Percentiles rank a stretch among this genome's conserved stretches.
phyloP scores from a whole-genome alignment of 2,329 filamentous ascomycete species.

The Cladosporium sp. region DNA sequence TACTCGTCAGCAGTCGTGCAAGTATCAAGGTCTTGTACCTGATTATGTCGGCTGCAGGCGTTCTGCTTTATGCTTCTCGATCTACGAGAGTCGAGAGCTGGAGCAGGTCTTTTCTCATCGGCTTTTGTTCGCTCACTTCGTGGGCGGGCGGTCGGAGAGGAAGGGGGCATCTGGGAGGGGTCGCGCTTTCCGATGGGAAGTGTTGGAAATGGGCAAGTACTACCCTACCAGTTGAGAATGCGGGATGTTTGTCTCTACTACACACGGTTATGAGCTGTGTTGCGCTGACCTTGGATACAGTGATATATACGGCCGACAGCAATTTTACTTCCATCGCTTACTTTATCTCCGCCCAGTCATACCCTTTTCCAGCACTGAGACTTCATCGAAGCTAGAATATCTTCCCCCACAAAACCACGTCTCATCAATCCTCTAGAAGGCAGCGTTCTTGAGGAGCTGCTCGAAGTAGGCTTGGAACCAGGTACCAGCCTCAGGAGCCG shows the following conservation, averaged over 20 bases:
- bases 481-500: conserved; percentile 68
- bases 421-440: conserved; percentile 16
- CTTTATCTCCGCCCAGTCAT: neutral
- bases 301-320: neutral
- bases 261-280: neutral
- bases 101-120: conserved; percentile 15
- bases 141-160: conserved; percentile 12
- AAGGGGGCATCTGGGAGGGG: neutral
- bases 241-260: neutral
- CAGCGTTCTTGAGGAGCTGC: conserved; percentile 40
- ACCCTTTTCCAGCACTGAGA: neutral
- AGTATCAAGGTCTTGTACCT: neutral
- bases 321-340: neutral
- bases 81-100: neutral
- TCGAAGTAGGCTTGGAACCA: conserved; percentile 61
- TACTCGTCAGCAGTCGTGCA: neutral
- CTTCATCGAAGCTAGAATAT: neutral
- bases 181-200: neutral
- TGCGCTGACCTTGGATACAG: neutral
- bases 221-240: neutral
- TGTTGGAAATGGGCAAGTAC: neutral
- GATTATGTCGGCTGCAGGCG: neutral
- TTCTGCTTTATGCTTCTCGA: neutral
- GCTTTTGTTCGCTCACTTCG: conserved; percentile 7
- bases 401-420: neutral